Base-by-base conservation (phyloP, 108 stramenopile species). In the Skeletonema menzelii region DNA sequence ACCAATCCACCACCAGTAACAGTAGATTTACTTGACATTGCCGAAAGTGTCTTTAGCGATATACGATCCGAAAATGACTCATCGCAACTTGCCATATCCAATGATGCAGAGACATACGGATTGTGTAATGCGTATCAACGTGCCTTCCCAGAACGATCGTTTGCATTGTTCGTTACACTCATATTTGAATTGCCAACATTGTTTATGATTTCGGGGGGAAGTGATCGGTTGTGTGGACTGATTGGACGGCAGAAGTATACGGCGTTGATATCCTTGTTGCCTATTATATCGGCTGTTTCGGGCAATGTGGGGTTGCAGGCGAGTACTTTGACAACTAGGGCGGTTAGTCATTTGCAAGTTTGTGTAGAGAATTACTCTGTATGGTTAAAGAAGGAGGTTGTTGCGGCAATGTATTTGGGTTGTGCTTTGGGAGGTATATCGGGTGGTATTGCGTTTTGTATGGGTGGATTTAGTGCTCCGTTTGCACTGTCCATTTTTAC, bases 231-330 rank as follows among this genome's bases (percentile, higher is more conserved):
- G 8, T 87, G 84, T 38, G 12, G 10, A 15, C 66, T 89, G 67
- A 66, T 92, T 60, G 91, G 91, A 8, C 78, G 84, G 24, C 56
- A 44, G 32, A 71, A 76, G 27, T 89, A 88, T 73, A 74, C 84
- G 34, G 66, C 86, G 3, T 47, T 89, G 35, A 70, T 92, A 38
- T 77, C 81, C 0, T 65, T 92, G 20, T 73, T 92, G 20, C 88
- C 88, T 0, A 44, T 89, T 13, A 62, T 75, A 28, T 73, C 73
- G 63, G 91, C 91, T 8, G 77, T 92, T 8, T 88, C 88, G 8
- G 91, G 91, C 0, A 89, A 88, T 59, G 86, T 85, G 31, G 88
- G 86, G 0, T 63, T 92, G 47, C 91, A 92, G 63, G 76, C 91
- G 7, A 88, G 84, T 72, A 77, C 79, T 6, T 64, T 87, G 31